Conservation (phyloP, 192 early-diverging fungal species). For the Entophlyctis luteolus region DNA sequence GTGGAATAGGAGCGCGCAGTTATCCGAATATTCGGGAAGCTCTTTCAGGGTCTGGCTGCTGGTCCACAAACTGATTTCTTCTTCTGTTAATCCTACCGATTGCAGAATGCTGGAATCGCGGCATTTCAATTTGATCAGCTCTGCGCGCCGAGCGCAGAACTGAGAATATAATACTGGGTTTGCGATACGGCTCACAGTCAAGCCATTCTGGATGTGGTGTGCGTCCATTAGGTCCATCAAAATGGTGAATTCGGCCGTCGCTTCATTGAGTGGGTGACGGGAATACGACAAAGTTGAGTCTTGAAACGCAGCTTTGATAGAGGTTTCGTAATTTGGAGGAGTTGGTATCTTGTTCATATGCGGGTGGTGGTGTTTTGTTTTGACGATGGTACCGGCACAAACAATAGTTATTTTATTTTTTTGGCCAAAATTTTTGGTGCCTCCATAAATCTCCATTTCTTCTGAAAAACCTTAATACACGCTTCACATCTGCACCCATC, state of each 20-base stretch:
- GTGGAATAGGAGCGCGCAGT: neutral
- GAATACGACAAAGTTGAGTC: neutral
- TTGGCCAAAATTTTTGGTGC: no score
- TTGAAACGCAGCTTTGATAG: neutral
- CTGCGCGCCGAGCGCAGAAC: neutral
- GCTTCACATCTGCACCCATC: no score
- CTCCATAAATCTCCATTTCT: no score
- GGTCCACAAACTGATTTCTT: neutral
- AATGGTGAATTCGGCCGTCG: neutral
- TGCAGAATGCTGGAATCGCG: neutral
- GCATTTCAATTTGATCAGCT: neutral
- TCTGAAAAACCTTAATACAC: no score
- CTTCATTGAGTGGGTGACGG: neutral
- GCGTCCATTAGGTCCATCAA: neutral
- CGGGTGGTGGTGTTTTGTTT: no score
- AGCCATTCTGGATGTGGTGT: neutral
- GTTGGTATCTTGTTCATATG: neutral
- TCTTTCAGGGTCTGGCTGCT: neutral
- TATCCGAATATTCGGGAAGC: neutral
- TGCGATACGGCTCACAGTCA: neutral
- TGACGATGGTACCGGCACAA: no score
- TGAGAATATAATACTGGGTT: neutral
- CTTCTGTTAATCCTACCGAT: neutral
- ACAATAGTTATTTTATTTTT: no score
- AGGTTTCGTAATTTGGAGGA: neutral